A percentile compares a stretch with the other conserved stretches of the same genome.
Conservation (phyloP, 192 early-diverging fungal species). For the Coemansia sp. region DNA sequence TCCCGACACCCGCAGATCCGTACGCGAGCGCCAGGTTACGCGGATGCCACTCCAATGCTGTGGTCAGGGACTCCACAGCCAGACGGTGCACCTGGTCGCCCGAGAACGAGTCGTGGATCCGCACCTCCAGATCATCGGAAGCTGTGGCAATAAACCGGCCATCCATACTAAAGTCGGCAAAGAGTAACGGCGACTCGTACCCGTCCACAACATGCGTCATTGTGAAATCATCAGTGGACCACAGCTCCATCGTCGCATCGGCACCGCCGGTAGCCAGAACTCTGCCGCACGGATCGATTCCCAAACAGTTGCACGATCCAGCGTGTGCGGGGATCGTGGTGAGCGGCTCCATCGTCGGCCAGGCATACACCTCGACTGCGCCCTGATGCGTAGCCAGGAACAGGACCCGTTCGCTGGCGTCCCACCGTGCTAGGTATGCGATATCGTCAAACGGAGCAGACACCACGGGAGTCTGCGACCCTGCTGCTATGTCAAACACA, state of each 20-base stretch:
- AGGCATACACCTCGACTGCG: constrained; percentile 36
- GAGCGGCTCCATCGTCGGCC: constrained; percentile 45
- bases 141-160: constrained; percentile 42
- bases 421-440: constrained; percentile 29
- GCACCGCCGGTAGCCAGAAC: constrained; percentile 42
- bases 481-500: constrained; percentile 29
- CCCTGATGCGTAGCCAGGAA: constrained; percentile 37
- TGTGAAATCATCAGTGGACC: constrained; percentile 39
- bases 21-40: constrained; percentile 45
- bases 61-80: constrained; percentile 25
- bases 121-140: constrained; percentile 35
- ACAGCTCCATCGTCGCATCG: constrained; percentile 38
- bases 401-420: constrained; percentile 22
- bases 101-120: constrained; percentile 32
- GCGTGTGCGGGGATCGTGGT: constrained; percentile 33
- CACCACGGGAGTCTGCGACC: constrained; percentile 21
- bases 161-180: constrained; percentile 39
- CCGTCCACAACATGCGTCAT: constrained; percentile 11
- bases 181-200: constrained; percentile 41
- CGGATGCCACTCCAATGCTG: constrained; percentile 45
- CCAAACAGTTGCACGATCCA: constrained; percentile 35
- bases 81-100: constrained; percentile 29
- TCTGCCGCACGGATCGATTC: constrained; percentile 24
- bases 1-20: constrained; percentile 22
- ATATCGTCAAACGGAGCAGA: constrained; percentile 21